These are phyloP conservation scores for Colletotrichum sojae DNA, from an alignment of 2,329 filamentous ascomycete genomes.

Conservation along the genomic window DNA sequence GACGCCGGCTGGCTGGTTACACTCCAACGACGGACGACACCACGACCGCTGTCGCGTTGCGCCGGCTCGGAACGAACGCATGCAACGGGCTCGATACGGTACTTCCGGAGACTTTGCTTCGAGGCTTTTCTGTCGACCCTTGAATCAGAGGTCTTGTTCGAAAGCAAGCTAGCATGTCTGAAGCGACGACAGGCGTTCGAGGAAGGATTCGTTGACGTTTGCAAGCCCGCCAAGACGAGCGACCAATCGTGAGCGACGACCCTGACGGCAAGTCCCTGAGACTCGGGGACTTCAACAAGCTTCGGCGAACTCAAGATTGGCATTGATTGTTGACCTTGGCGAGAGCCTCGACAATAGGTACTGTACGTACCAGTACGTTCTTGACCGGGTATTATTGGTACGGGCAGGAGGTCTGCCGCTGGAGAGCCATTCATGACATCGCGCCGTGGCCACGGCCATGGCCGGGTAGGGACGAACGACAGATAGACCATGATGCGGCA, in stretches of 20 bases:
- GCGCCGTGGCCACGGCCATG: too few species aligned
- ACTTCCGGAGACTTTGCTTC: constrained; percentile 2
- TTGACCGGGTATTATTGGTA: too few species aligned
- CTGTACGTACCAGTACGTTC: too few species aligned
- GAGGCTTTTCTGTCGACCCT: background rate
- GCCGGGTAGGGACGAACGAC: too few species aligned
- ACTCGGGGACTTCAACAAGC: background rate
- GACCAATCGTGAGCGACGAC: background rate
- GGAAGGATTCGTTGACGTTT: constrained; percentile 21
- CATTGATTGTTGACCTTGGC: too few species aligned
- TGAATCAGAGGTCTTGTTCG: background rate
- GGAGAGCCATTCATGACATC: too few species aligned
- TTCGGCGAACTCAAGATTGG: too few species aligned
- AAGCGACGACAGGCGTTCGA: constrained; percentile 19
- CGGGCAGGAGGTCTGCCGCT: too few species aligned
- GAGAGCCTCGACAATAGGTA: too few species aligned
- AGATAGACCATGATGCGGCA: too few species aligned
- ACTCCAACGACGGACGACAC: constrained; percentile 15
- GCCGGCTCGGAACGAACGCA: constrained; percentile 10
- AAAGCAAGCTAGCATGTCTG: constrained; percentile 9
- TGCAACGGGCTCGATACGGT: constrained; percentile 14
- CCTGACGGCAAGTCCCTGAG: constrained; percentile 9
- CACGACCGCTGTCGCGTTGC: too few species aligned
- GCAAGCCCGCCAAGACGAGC: constrained; percentile 22
- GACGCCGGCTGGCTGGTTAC: constrained; percentile 29